phyloP scores from a whole-genome alignment of 768 basidiomycete genomes.

The Sarcodon sp. region DNA sequence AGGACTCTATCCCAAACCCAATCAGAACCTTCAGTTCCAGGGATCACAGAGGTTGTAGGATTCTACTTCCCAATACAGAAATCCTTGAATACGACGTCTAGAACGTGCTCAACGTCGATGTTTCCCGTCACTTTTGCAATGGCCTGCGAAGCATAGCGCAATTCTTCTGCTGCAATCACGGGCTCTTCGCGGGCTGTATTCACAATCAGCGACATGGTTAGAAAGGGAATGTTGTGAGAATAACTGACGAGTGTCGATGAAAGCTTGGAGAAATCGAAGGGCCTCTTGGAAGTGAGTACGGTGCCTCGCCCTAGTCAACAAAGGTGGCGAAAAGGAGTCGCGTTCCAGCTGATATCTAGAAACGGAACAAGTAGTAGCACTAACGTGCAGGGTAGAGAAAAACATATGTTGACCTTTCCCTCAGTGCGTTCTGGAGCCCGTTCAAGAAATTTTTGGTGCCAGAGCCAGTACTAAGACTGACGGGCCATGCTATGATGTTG shows the following conservation, averaged over 20 bases:
- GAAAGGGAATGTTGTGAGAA: neutral
- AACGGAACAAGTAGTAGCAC: slow-evolving; percentile 12
- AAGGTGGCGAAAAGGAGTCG: slow-evolving; percentile 20
- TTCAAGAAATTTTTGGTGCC: slow-evolving; percentile 49
- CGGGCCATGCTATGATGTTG: slow-evolving; percentile 31
- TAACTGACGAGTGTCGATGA: slow-evolving; percentile 32
- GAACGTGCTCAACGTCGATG: slow-evolving; percentile 72
- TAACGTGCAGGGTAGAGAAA: neutral
- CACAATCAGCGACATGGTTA: slow-evolving; percentile 2
- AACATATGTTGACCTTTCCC: slow-evolving; percentile 26
- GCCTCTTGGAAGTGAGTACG: slow-evolving; percentile 63
- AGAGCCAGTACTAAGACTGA: slow-evolving; percentile 46
- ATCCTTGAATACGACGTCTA: slow-evolving; percentile 72
- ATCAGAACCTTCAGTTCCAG: neutral
- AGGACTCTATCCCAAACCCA: too few relatives aligned
- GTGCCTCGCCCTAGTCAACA: slow-evolving; percentile 75
- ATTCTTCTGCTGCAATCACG: slow-evolving; percentile 76
- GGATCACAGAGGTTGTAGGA: neutral
- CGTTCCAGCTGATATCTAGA: neutral
- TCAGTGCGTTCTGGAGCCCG: slow-evolving; percentile 40
- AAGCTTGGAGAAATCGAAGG: slow-evolving; percentile 45
- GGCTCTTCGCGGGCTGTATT: slow-evolving; percentile 49
- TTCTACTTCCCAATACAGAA: slow-evolving; percentile 82
- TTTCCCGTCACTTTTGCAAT: slow-evolving; percentile 77
- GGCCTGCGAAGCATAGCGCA: slow-evolving; percentile 74